phyloP scores from a whole-genome alignment of 1,284 basidiomycete species.

The Irpex rosettiformis region DNA sequence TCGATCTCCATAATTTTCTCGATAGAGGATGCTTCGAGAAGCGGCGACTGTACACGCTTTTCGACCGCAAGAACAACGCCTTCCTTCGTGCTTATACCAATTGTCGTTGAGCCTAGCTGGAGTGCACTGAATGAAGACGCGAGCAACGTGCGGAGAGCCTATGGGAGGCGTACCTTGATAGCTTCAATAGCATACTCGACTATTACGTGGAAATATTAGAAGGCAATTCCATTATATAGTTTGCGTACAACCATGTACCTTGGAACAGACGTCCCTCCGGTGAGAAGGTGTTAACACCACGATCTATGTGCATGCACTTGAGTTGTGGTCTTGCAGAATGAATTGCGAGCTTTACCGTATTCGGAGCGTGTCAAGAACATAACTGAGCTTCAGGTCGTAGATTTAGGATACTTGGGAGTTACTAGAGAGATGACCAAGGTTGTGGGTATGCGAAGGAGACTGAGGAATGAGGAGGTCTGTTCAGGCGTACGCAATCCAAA shows the following conservation, averaged over 20 bases:
- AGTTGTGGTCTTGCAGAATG: neutral
- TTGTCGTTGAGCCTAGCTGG: constrained; percentile 96
- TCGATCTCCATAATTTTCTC: constrained; percentile 99
- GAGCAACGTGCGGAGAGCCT: neutral
- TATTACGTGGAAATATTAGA: constrained; percentile 28
- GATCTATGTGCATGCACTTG: constrained; percentile 59
- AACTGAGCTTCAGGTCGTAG: neutral
- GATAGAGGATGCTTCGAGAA: constrained; percentile 94
- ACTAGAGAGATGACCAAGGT: neutral
- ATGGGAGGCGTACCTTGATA: constrained; percentile 70
- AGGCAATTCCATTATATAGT: neutral
- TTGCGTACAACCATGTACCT: constrained; percentile 43
- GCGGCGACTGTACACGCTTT: constrained; percentile 96
- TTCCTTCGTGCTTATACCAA: constrained; percentile 85
- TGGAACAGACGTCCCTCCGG: constrained; percentile 95
- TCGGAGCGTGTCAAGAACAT: constrained; percentile 95
- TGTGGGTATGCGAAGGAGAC: neutral
- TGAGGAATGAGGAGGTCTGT: neutral
- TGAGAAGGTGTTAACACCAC: constrained; percentile 98
- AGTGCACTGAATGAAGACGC: constrained; percentile 12
- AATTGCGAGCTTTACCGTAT: constrained; percentile 55
- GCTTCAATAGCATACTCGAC: constrained; percentile 99
- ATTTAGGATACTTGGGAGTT: neutral
- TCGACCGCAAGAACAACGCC: constrained; percentile 96
- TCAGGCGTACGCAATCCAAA: constrained; percentile 12